A percentile compares a stretch with the other conserved stretches of the same genome.
Conservation (phyloP, 148 eudicot genomes). For the Salicornia ramosissima region DNA sequence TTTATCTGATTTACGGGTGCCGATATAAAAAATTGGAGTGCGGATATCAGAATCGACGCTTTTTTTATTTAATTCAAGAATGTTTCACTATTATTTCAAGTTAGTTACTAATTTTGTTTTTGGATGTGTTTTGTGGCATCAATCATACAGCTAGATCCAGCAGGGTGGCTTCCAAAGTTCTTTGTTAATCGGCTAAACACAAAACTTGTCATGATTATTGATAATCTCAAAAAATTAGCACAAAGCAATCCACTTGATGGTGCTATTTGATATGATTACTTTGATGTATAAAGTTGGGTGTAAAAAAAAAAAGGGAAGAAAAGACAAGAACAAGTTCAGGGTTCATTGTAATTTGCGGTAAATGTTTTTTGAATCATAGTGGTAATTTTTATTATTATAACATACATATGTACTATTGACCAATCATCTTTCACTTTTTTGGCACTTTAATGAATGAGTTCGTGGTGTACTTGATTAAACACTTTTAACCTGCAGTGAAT, state of each 20-base stretch:
- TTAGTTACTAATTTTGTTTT: neutral
- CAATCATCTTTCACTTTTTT: neutral
- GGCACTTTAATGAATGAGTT: too few species aligned
- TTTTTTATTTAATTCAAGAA: too few species aligned
- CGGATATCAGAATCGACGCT: too few species aligned
- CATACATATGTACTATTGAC: neutral
- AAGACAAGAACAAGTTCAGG: neutral
- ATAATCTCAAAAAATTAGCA: constrained; percentile 73
- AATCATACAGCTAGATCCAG: constrained; percentile 74
- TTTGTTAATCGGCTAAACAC: constrained; percentile 88
- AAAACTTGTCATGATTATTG: constrained; percentile 80
- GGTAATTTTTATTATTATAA: constrained; percentile 1
- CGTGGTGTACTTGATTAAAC: neutral
- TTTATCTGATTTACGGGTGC: too few species aligned
- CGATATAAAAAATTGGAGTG: too few species aligned
- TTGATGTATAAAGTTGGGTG: neutral
- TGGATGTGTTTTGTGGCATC: neutral
- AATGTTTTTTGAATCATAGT: constrained; percentile 9
- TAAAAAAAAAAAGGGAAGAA: neutral
- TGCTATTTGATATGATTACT: constrained; percentile 13
- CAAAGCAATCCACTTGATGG: constrained; percentile 31
- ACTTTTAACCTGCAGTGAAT: neutral
- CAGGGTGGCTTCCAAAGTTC: constrained; percentile 94
- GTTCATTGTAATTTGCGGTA: neutral
- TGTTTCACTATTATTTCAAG: too few species aligned